A percentile compares a stretch with the other conserved stretches of the same genome.
Evolutionary conservation across 2,329 filamentous ascomycete genomes (phyloP).

Genomic region (Raffaelea arxii): DNA sequence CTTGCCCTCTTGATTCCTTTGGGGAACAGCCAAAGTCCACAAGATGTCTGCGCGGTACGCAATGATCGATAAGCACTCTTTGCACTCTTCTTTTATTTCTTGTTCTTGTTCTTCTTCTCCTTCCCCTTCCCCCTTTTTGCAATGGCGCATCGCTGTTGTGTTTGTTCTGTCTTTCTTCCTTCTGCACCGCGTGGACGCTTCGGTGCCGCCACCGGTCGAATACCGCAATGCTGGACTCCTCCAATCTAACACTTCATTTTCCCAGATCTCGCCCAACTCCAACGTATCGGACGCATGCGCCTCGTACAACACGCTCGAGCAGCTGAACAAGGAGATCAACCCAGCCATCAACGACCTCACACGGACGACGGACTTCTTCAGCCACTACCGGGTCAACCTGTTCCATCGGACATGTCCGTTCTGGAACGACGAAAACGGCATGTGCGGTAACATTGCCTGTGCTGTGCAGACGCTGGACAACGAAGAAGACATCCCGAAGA

Average conservation of each 20-base stretch:
- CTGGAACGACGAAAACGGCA: constrained; percentile 85
- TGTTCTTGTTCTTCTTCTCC: constrained; percentile 4
- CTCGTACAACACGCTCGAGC: constrained; percentile 83
- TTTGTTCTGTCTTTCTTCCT: neutral
- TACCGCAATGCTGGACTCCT: constrained; percentile 11
- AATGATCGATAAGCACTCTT: neutral
- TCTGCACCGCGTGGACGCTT: no score
- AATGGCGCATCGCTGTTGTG: constrained; percentile 6
- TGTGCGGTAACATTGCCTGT: constrained; percentile 96
- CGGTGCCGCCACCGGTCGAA: constrained; percentile 11
- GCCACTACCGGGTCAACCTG: constrained; percentile 90
- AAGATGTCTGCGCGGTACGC: constrained; percentile 47
- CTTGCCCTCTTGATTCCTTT: constrained; percentile 41
- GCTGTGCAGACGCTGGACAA: constrained; percentile 92
- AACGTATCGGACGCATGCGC: constrained; percentile 93
- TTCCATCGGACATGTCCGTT: constrained; percentile 94
- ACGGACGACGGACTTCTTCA: constrained; percentile 89
- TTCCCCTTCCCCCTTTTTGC: constrained; percentile 9
- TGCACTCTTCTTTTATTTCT: constrained; percentile 7
- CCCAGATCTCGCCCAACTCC: constrained; percentile 74
- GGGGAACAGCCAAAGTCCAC: constrained; percentile 33
- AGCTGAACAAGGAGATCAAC: constrained; percentile 66
- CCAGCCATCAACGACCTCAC: constrained; percentile 74
- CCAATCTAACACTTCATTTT: constrained; percentile 28
- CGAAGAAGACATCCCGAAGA: constrained; percentile 82